Evolutionary conservation across 805 yeast genomes (phyloP).

Genomic region (Metschnikowia rubicola): DNA sequence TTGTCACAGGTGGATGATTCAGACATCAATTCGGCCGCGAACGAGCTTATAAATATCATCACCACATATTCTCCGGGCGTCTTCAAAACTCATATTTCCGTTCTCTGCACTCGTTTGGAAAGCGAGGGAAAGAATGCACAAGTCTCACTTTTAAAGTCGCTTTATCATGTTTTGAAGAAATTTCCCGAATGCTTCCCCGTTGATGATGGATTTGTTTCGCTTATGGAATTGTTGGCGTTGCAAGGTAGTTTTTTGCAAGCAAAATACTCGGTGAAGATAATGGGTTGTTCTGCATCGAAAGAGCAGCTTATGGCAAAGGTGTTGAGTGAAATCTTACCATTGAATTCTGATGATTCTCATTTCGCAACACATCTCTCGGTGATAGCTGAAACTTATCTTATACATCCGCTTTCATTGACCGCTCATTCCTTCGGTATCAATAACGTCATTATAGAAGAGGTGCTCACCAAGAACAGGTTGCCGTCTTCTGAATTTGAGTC

Average conservation of each 20-base stretch:
- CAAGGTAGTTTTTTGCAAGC: conserved; percentile 60
- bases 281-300: conserved; percentile 46
- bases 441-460: conserved; percentile 54
- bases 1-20: conserved; percentile 36
- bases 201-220: conserved; percentile 42
- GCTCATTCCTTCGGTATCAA: conserved; percentile 57
- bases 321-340: conserved; percentile 47
- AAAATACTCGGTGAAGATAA: conserved; percentile 56
- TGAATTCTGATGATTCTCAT: conserved; percentile 33
- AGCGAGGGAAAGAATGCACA: conserved; percentile 16
- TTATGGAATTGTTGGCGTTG: conserved; percentile 44
- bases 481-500: conserved; percentile 23
- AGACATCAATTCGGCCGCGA: conserved; percentile 36
- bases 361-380: conserved; percentile 58
- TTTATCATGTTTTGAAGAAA: conserved; percentile 54
- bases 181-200: conserved; percentile 47
- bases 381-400: conserved; percentile 54
- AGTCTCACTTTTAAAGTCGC: conserved; percentile 43
- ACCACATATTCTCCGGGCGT: conserved; percentile 61
- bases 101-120: conserved; percentile 41
- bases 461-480: conserved; percentile 51
- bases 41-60: conserved; percentile 55
- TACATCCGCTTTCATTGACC: conserved; percentile 48
- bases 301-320: conserved; percentile 40
- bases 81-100: conserved; percentile 55